Base-by-base conservation (phyloP, 345 rosid species). In the Iberis pinnata region DNA sequence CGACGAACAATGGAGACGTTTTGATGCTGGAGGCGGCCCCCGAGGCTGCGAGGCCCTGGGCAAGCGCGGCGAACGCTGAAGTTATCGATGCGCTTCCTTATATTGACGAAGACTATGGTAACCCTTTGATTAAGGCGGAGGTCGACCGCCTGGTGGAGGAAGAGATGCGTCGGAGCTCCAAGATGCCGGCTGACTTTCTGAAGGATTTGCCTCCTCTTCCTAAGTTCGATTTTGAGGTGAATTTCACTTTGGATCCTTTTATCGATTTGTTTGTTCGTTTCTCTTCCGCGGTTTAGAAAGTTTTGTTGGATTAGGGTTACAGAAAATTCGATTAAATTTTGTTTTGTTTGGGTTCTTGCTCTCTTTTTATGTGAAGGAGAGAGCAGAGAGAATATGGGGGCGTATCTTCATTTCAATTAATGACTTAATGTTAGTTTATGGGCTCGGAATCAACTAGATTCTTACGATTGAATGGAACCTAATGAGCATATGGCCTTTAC, bases 131-230 rank as follows among this genome's bases (percentile, higher is more conserved):
- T 43, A 88, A 88, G 61, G 73, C 74, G 7, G 98, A 92, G 73
- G 96, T 85, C 6, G 96, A 88, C 60, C 88, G 88, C 8, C 72
- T 88, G 24, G 84, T 92, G 38, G 95, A 88, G 70, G 96, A 88
- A 47, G 98, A 92, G 80, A 92, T 92, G 98, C 93, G 96, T 11
- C 70, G 80, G 56, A 92, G 98, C 71, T 68, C 76, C 9, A 84
- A 80, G 77, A 92, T 85, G 45, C 98, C 98, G 6, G 70, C 95
- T 11, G 95, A 92, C 58, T 88, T 88, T 52, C 86, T 88, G 50
- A 80, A 77, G 63, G 86, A 83, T 61, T 62, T 92, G 37, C 96
- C 96, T 26, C 82, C 95, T 43, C 63, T 83, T 12, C 76, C 89
- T 13, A 70, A 74, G 53, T 79, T 81, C 66, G 78, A 49, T 52